phyloP scores from a whole-genome alignment of 2,329 filamentous ascomycete species.

The Parascedosporium putredinis region DNA sequence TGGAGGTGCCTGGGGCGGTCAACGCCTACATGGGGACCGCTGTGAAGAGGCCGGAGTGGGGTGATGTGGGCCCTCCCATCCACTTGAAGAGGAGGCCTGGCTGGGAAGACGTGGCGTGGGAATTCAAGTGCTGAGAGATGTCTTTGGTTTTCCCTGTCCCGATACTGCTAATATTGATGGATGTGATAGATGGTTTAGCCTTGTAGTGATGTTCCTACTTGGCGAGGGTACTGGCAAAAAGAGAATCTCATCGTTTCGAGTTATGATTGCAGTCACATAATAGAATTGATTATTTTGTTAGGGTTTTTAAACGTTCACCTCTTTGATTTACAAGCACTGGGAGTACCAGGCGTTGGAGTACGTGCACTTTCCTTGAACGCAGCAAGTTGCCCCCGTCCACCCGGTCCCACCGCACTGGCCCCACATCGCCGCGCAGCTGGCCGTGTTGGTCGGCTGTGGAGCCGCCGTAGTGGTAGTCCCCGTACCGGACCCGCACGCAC shows the following conservation, averaged over 20 bases:
- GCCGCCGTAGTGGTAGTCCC: background rate
- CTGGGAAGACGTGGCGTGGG: constrained; percentile 17
- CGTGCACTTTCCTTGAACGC: constrained; percentile 21
- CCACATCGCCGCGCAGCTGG: constrained; percentile 18
- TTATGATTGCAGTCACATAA: too few relatives aligned
- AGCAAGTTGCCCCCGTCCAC: constrained; percentile 22
- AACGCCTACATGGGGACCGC: constrained; percentile 10
- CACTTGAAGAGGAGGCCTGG: constrained; percentile 13
- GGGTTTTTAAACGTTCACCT: too few relatives aligned
- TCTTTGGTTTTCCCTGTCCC: too few relatives aligned
- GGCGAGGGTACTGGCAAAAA: too few relatives aligned
- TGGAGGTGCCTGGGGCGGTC: constrained; percentile 10
- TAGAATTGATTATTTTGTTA: too few relatives aligned
- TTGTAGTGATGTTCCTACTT: too few relatives aligned
- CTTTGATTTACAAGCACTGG: constrained; percentile 16
- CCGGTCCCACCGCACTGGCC: constrained; percentile 24
- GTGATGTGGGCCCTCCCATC: constrained; percentile 8
- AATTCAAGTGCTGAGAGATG: constrained; percentile 10
- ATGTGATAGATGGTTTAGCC: too few relatives aligned
- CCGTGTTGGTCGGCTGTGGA: background rate
- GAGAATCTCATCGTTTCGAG: too few relatives aligned
- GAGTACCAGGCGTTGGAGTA: constrained; percentile 21
- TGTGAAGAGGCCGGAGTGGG: constrained; percentile 10
- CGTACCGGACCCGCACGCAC: background rate
- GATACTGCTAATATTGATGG: too few relatives aligned